Evolutionary conservation across 2,329 filamentous ascomycete genomes (phyloP), one percentile per base, ranked within the genome.

Genomic region (Neonectria punicea): DNA sequence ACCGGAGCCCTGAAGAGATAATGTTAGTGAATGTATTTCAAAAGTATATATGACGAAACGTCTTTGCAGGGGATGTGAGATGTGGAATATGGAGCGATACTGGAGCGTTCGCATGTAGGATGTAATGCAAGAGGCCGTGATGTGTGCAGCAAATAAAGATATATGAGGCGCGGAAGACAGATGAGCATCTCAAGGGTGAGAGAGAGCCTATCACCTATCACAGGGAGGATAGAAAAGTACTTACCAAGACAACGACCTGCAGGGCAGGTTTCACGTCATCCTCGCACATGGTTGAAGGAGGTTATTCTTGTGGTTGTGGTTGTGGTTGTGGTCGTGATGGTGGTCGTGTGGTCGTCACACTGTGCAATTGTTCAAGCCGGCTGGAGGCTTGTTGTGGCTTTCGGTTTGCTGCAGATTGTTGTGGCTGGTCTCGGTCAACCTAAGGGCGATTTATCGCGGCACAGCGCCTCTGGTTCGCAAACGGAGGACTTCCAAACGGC

Each of bases 161-260:
- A 46, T 10, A 46, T 16, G 22, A 30, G 16, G 28, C 20, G n/a
- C 13, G 57, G 30, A 25, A 18, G 49, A 22, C 43, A 18, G 49
- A 22, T 46, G 39, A 55, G 39, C 39, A 14, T 47, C 20, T 28
- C 50, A 46, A 50, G 49, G 20, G 20, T 8, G n/a, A 43, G 20
- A 8, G n/a, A 43, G 8, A 18, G 39, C 39, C n/a, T 20, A 34
- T 7, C n/a, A 28, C n/a, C 30, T n/a, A 39, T 39, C 36, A n/a
- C 36, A 49, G 55, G n/a, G 34, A 30, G 58, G 54, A 54, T 63
- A 58, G 60, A 65, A 61, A 43, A 20, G 43, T 58, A 86, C 90
- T 83, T 82, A 93, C 91, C 83, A 93, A 79, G 64, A 93, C 84
- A 80, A 93, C 92, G 51, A 93, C 89, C 80, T 93, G 90, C 80